Percentiles rank a stretch among this genome's conserved stretches.
These are phyloP conservation scores for Clarireedia homoeocarpa DNA, from an alignment of 2,329 filamentous ascomycete genomes.

Conservation along the genomic window DNA sequence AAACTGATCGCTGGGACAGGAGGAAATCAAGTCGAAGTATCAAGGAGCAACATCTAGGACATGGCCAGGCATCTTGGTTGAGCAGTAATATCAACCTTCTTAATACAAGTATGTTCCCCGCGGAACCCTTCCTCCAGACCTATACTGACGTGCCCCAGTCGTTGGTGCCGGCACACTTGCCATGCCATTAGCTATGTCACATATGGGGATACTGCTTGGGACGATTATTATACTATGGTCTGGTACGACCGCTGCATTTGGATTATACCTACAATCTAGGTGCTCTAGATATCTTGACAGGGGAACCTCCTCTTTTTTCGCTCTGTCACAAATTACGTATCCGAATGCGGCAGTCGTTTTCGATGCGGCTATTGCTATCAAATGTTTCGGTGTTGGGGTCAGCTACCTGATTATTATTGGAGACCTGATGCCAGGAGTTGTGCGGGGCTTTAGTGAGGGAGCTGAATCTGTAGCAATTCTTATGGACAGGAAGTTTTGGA, in stretches of 20 bases:
- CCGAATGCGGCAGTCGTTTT: slow-evolving; percentile 94
- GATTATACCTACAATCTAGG: slow-evolving; percentile 87
- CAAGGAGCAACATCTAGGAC: slow-evolving; percentile 55
- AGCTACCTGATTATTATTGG: slow-evolving; percentile 99
- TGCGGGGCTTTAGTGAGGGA: slow-evolving; percentile 65
- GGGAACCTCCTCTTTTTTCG: slow-evolving; percentile 86
- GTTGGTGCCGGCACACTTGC: slow-evolving; percentile 90
- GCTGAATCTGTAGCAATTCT: slow-evolving; percentile 63
- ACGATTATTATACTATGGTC: slow-evolving; percentile 85
- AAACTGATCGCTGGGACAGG: slow-evolving; percentile 12
- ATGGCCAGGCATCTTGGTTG: slow-evolving; percentile 74
- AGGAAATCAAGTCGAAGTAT: slow-evolving; percentile 35
- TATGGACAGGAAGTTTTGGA: slow-evolving; percentile 90
- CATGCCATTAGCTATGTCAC: slow-evolving; percentile 79
- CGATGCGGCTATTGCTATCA: slow-evolving; percentile 90
- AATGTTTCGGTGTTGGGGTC: slow-evolving; percentile 95
- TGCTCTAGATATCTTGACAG: slow-evolving; percentile 90
- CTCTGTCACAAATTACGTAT: slow-evolving; percentile 93
- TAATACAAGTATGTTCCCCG: slow-evolving; percentile 69
- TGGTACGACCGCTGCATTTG: slow-evolving; percentile 79
- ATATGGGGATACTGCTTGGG: slow-evolving; percentile 88
- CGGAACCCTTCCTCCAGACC: slow-evolving; percentile 2
- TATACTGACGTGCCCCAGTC: slow-evolving; percentile 46
- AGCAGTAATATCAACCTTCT: slow-evolving; percentile 93
- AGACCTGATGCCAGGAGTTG: slow-evolving; percentile 93